Evolutionary conservation across 2,329 filamentous ascomycete genomes (phyloP), one percentile per base, ranked within the genome.

Genomic region (Fusarium stilboides): DNA sequence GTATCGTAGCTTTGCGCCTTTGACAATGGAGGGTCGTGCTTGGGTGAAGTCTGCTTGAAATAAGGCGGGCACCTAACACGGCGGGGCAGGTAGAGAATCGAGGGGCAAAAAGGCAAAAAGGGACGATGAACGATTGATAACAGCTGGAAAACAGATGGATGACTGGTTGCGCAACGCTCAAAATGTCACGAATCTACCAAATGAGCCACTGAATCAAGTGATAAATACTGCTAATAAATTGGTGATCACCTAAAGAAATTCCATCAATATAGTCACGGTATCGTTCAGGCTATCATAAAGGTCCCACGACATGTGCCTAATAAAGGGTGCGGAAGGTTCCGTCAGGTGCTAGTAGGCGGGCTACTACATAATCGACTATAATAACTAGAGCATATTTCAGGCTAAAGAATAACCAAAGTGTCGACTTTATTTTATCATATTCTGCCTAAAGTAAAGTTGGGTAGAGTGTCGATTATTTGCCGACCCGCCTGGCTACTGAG

Each of bases 281-380:
- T 52, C 47, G 43, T 31, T 59, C 36, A 70, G 49, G 37, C 50
- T 55, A 36, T 36, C 44, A 34, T 33, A 43, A 42, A 49, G 40
- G 50, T 62, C 62, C 49, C 44, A 46, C 44, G 39, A 61, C 47
- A 47, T 69, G 49, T 58, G 57, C 64, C 69, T 49, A 57, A 74
- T 69, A 71, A 34, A 71, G 62, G 69, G 66, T 57, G 54, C 64
- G 69, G 64, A 39, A 66, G 65, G 57, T 65, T 71, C 60, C 57
- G 49, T 58, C 53, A 60, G 50, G 45, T 59, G 57, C 50, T 24
- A 24, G 22, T 7, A 24, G 22, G 22, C 22, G 22, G 22, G 22
- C 7, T 7, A 24, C 22, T 5, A 5, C 22, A 24, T 24, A 24
- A 7, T 24, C 22, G 22, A 24, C 22, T 24, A 24, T 24, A 24